phyloP scores from a whole-genome alignment of 805 yeast species.

The Hyphopichia homilentoma region DNA sequence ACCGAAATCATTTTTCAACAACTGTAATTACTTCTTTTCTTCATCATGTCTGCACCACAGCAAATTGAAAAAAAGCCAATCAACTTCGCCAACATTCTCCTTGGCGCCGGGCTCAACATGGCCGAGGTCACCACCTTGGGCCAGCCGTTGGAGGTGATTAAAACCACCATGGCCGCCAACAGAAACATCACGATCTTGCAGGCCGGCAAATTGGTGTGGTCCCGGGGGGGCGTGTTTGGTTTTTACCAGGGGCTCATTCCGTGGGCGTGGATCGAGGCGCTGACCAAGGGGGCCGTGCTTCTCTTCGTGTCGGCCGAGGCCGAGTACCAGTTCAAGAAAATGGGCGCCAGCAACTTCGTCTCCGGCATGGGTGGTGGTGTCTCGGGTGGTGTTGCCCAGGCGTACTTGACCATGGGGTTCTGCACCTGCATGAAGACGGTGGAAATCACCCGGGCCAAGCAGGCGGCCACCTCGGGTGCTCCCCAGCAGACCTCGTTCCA shows the following conservation, averaged over 20 bases:
- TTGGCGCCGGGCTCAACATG: slow-evolving; percentile 91
- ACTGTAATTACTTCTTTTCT: too few relatives aligned
- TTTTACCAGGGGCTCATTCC: slow-evolving; percentile 98
- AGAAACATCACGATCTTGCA: slow-evolving; percentile 63
- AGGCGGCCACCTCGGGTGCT: slow-evolving; percentile 59
- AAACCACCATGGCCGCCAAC: slow-evolving; percentile 98
- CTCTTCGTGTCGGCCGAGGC: slow-evolving; percentile 90
- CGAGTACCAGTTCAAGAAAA: slow-evolving; percentile 65
- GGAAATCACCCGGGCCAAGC: slow-evolving; percentile 90
- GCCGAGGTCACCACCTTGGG: slow-evolving; percentile 94
- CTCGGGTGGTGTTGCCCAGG: slow-evolving; percentile 94
- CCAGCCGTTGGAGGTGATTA: slow-evolving; percentile 93
- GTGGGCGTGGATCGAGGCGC: slow-evolving; percentile 99
- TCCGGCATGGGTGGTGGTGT: slow-evolving; percentile 96
- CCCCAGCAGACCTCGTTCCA: slow-evolving; percentile 68
- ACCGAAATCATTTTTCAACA: too few relatives aligned
- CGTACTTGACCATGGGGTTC: slow-evolving; percentile 95
- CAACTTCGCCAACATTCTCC: slow-evolving; percentile 80
- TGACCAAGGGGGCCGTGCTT: slow-evolving; percentile 97
- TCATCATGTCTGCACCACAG: too few relatives aligned
- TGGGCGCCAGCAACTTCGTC: slow-evolving; percentile 65
- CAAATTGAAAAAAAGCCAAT: slow-evolving; percentile 77
- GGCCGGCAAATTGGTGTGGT: slow-evolving; percentile 76
- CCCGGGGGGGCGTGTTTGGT: slow-evolving; percentile 89
- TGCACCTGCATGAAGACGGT: slow-evolving; percentile 99